Percentiles rank a stretch among this genome's conserved stretches.
These are phyloP conservation scores for Dryadomyces quercus-mongolicae DNA, from an alignment of 2,329 filamentous ascomycete genomes.

Conservation along the genomic window DNA sequence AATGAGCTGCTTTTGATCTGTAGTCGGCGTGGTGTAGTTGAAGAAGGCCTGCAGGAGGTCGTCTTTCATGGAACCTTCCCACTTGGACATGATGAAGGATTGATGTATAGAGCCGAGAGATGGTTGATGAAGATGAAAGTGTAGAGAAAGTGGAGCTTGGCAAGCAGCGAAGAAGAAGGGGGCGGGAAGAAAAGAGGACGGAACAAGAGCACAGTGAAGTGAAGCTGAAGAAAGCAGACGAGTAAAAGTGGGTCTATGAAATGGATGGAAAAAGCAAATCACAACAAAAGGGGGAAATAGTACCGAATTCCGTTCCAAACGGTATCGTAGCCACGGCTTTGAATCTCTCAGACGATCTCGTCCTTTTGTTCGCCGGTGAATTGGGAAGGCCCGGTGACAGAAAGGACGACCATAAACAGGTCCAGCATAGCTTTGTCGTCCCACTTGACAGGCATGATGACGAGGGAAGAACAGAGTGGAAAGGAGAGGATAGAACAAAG, in stretches of 20 bases:
- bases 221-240: neutral
- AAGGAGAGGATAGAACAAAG: neutral
- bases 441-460: slow-evolving; percentile 18
- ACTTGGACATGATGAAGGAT: slow-evolving; percentile 9
- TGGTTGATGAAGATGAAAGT: neutral
- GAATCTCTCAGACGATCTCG: slow-evolving; percentile 13
- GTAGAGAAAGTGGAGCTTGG: slow-evolving; percentile 3
- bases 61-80: slow-evolving; percentile 7
- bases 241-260: too few relatives aligned
- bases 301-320: slow-evolving; percentile 26
- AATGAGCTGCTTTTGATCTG: slow-evolving; percentile 12
- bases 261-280: neutral
- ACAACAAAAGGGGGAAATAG: neutral
- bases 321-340: slow-evolving; percentile 14
- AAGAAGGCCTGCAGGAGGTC: slow-evolving; percentile 12
- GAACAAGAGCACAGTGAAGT: neutral
- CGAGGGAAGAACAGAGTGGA: neutral
- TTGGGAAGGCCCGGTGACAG: slow-evolving; percentile 7
- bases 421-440: slow-evolving; percentile 16
- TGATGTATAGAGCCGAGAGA: neutral
- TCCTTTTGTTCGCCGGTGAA: slow-evolving; percentile 16
- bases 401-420: slow-evolving; percentile 17
- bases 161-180: neutral
- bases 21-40: neutral
- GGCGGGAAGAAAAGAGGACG: neutral